These are phyloP conservation scores for Tolypocladium amazonense DNA, from an alignment of 2,329 filamentous ascomycete species.

Conservation along the genomic window DNA sequence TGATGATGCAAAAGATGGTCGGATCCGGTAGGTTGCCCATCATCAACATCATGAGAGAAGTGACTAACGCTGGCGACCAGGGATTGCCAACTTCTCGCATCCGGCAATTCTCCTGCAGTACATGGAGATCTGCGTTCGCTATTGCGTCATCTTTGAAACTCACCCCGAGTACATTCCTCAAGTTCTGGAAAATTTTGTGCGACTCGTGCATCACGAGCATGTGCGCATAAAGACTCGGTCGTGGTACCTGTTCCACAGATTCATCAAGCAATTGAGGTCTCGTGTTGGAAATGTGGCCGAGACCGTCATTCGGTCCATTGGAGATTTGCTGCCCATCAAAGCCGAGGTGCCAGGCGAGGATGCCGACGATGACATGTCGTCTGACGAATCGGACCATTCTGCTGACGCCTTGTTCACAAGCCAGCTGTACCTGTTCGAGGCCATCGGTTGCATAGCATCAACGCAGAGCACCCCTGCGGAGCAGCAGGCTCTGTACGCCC, in stretches of 20 bases:
- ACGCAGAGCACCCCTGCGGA: conserved; percentile 65
- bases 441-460: conserved; percentile 85
- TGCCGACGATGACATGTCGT: conserved; percentile 86
- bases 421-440: conserved; percentile 90
- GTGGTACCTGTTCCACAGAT: conserved; percentile 93
- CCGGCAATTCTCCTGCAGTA: conserved; percentile 91
- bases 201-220: conserved; percentile 78
- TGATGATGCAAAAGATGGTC: conserved; percentile 94
- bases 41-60: not conserved
- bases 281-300: conserved; percentile 85
- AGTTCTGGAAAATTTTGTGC: conserved; percentile 84
- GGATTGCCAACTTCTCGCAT: conserved; percentile 75
- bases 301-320: conserved; percentile 81
- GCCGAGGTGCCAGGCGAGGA: conserved; percentile 73
- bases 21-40: conserved; percentile 59
- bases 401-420: conserved; percentile 85
- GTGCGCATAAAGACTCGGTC: conserved; percentile 80
- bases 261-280: conserved; percentile 76
- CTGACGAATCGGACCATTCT: conserved; percentile 80
- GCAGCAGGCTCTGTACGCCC: conserved; percentile 79
- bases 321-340: conserved; percentile 80
- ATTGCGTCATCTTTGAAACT: conserved; percentile 83
- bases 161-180: conserved; percentile 73
- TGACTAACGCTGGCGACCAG: conserved; percentile 27
- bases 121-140: conserved; percentile 96